Conservation (phyloP, 371 early-diverging fungal species). For the Enterocytospora artemiae region DNA sequence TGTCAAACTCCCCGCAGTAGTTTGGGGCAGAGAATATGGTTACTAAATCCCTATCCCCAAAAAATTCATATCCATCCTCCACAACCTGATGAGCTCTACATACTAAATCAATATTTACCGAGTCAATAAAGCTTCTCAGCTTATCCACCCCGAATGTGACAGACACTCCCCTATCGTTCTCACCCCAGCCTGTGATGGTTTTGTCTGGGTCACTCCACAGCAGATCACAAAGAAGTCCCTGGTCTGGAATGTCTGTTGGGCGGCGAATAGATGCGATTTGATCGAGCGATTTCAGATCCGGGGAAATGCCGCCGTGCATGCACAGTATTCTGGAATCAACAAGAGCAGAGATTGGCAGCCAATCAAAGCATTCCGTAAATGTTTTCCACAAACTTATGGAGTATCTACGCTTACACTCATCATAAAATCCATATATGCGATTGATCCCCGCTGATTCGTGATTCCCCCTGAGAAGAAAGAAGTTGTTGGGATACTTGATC, state of each 20-base stretch:
- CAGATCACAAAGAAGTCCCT: constrained; percentile 66
- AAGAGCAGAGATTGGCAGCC: constrained; percentile 83
- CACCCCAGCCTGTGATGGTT: constrained; percentile 71
- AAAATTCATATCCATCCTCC: constrained; percentile 94
- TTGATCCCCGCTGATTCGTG: constrained; percentile 88
- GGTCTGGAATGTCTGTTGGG: constrained; percentile 85
- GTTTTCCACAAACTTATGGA: constrained; percentile 84
- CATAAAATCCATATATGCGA: constrained; percentile 89
- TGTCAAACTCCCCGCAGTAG: constrained; percentile 89
- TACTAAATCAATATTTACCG: constrained; percentile 67
- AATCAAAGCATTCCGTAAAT: constrained; percentile 91
- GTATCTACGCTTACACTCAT: constrained; percentile 87
- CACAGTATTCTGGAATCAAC: constrained; percentile 82
- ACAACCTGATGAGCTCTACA: constrained; percentile 94
- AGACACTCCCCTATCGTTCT: constrained; percentile 85
- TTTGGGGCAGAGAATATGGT: constrained; percentile 89
- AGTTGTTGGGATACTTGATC: constrained; percentile 79
- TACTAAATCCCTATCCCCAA: constrained; percentile 76
- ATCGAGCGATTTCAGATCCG: constrained; percentile 70
- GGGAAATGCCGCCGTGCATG: constrained; percentile 92
- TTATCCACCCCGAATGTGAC: constrained; percentile 73
- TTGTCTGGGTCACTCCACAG: constrained; percentile 61
- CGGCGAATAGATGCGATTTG: constrained; percentile 80
- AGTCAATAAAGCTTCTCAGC: constrained; percentile 72
- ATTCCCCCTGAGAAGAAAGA: constrained; percentile 83